Evolutionary conservation across 169 alveolate species (phyloP).

Genomic region (Cystoisospora suis): DNA sequence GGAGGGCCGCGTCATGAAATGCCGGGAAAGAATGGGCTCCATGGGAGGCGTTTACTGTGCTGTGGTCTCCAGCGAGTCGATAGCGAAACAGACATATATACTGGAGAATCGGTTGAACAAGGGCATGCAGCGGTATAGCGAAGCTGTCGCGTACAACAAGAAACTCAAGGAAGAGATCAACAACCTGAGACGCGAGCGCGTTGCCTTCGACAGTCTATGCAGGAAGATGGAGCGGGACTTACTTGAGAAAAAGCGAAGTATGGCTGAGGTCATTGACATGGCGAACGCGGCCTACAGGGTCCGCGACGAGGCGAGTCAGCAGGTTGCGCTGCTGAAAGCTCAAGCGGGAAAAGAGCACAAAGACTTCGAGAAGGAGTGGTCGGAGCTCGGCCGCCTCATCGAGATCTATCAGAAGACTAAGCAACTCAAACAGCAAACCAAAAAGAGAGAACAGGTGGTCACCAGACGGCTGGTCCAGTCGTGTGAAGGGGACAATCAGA

Average conservation of each 20-base stretch:
- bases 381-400: conserved; percentile 79
- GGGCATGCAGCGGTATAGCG: conserved; percentile 76
- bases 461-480: not conserved
- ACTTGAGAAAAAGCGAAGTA: conserved; percentile 78
- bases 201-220: conserved; percentile 84
- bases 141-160: conserved; percentile 83
- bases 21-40: conserved; percentile 45
- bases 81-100: conserved; percentile 81
- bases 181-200: conserved; percentile 87
- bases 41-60: conserved; percentile 82
- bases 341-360: conserved; percentile 69
- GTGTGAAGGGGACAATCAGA: conserved; percentile 5
- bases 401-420: conserved; percentile 76
- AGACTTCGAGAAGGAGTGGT: conserved; percentile 79
- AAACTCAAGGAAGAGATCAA: conserved; percentile 84
- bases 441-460: not conserved
- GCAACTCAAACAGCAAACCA: conserved; percentile 6
- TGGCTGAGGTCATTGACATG: conserved; percentile 85
- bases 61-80: conserved; percentile 76
- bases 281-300: conserved; percentile 87
- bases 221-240: conserved; percentile 78
- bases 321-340: conserved; percentile 60
- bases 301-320: conserved; percentile 87
- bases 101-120: conserved; percentile 89
- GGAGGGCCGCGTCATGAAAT: conserved; percentile 46